Conservation (phyloP, 192 early-diverging fungal genomes). For the Coemansia guatemalensis region DNA sequence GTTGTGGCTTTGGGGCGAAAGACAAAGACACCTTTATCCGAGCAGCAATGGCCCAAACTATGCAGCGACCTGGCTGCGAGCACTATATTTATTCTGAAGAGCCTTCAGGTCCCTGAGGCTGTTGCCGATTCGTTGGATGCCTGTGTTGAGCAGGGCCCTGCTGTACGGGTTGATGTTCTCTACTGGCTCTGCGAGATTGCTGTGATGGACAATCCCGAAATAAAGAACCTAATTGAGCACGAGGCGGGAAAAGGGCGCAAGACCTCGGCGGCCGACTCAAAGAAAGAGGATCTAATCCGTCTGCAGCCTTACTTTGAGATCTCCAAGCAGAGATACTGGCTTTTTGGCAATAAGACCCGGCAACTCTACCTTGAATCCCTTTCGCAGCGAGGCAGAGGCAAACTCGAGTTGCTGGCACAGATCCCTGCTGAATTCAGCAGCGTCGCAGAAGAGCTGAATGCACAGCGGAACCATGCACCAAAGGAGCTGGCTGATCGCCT, state of each 20-base stretch:
- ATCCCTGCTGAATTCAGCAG: conserved; percentile 32
- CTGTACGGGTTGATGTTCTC: conserved; percentile 45
- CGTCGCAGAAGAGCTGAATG: conserved; percentile 20
- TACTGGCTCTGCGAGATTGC: conserved; percentile 47
- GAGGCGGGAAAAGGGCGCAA: conserved; percentile 28
- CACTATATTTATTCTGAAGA: conserved; percentile 31
- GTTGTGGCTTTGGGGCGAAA: conserved; percentile 25
- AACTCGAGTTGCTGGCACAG: conserved; percentile 44
- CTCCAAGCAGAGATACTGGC: conserved; percentile 52
- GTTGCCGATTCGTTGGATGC: conserved; percentile 44
- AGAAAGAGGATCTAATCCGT: conserved; percentile 11
- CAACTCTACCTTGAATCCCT: conserved; percentile 38
- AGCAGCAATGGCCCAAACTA: conserved; percentile 39
- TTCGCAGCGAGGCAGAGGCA: conserved; percentile 33
- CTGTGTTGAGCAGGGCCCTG: conserved; percentile 23
- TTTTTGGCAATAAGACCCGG: conserved; percentile 48
- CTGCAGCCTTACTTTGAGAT: conserved; percentile 46
- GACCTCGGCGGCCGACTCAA: conserved; percentile 9
- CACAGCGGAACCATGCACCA: conserved; percentile 27
- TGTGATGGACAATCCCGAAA: conserved; percentile 33
- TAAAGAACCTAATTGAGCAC: conserved; percentile 37
- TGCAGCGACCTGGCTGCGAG: conserved; percentile 36
- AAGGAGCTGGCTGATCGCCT: conserved; percentile 33
- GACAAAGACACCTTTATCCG: conserved; percentile 14
- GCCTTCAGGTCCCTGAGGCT: conserved; percentile 39